A percentile compares a stretch with the other conserved stretches of the same genome.
Conservation (phyloP, 208 protist genomes). For the Leishmania tropica region DNA sequence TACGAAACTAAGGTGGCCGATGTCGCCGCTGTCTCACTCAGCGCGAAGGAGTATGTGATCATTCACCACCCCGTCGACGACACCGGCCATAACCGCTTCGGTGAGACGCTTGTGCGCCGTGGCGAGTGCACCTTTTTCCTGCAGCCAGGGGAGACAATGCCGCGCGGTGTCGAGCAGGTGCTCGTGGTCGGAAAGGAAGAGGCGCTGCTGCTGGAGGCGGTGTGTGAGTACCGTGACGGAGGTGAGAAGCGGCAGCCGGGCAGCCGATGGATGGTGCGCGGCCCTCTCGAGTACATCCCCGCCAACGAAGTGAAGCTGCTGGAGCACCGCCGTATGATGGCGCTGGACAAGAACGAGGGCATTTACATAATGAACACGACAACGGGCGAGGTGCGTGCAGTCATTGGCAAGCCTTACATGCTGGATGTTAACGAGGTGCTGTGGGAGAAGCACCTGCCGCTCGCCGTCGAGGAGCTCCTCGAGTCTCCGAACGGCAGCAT, state of each 20-base stretch:
- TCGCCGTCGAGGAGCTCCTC: conserved; percentile 93
- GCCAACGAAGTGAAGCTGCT: conserved; percentile 89
- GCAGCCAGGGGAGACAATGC: conserved; percentile 93
- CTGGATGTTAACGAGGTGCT: conserved; percentile 93
- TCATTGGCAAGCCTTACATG: conserved; percentile 94
- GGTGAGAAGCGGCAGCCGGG: conserved; percentile 71
- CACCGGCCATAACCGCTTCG: conserved; percentile 74
- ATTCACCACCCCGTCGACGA: conserved; percentile 89
- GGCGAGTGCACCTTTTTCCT: conserved; percentile 96
- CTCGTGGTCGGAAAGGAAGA: conserved; percentile 93
- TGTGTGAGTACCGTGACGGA: conserved; percentile 74
- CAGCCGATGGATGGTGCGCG: conserved; percentile 95
- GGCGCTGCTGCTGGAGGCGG: conserved; percentile 93
- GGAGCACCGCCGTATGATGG: conserved; percentile 88
- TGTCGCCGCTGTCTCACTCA: conserved; percentile 84
- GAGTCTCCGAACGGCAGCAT: conserved; percentile 49
- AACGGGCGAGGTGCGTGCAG: conserved; percentile 88
- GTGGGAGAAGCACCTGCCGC: conserved; percentile 94
- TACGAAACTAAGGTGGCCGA: conserved; percentile 79
- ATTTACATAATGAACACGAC: conserved; percentile 95
- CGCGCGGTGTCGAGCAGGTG: conserved; percentile 81
- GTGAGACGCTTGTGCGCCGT: conserved; percentile 80
- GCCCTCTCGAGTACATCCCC: conserved; percentile 94
- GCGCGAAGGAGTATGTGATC: conserved; percentile 91
- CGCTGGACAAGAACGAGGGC: conserved; percentile 97